phyloP scores from a whole-genome alignment of 2,329 filamentous ascomycete species.

The Elsinoe australis region DNA sequence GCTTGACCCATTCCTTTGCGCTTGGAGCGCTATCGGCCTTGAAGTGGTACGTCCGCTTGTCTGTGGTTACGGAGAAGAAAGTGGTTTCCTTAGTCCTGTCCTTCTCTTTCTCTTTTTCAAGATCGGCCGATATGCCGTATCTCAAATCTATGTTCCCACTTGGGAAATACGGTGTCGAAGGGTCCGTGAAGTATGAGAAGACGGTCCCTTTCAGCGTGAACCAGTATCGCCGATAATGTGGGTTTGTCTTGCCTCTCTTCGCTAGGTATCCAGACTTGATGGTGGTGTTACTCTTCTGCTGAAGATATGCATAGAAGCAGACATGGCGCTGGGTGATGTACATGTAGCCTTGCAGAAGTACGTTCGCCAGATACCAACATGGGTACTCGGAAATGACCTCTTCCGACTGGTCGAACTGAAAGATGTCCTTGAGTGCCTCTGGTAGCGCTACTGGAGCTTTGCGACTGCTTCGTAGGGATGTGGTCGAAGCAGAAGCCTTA shows the following conservation, averaged over 20 bases:
- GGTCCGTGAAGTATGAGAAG: conserved; percentile 77
- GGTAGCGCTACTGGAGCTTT: conserved; percentile 17
- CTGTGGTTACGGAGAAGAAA: conserved; percentile 73
- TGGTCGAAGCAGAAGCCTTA: conserved; percentile 21
- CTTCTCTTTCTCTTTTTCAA: conserved; percentile 59
- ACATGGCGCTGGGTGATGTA: conserved; percentile 91
- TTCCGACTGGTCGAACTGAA: conserved; percentile 72
- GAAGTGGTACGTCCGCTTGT: conserved; percentile 78
- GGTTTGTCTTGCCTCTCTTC: conserved; percentile 82
- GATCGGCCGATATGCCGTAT: conserved; percentile 78
- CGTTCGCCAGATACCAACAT: conserved; percentile 86
- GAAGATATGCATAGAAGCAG: conserved; percentile 96
- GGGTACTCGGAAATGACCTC: conserved; percentile 72
- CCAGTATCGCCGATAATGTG: conserved; percentile 85
- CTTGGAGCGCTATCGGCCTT: conserved; percentile 78
- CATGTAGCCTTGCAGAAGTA: conserved; percentile 87
- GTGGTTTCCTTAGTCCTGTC: conserved; percentile 63
- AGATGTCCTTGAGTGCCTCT: conserved; percentile 49
- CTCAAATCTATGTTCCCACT: conserved; percentile 85
- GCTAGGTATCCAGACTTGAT: conserved; percentile 81
- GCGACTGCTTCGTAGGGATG: conserved; percentile 10
- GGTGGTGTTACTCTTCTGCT: conserved; percentile 72
- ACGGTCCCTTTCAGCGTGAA: conserved; percentile 89
- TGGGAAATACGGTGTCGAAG: conserved; percentile 83
- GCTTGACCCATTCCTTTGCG: conserved; percentile 94